Evolutionary conservation across 306 rosid species (phyloP).

Genomic region (Dalbergia cochinchinensis): DNA sequence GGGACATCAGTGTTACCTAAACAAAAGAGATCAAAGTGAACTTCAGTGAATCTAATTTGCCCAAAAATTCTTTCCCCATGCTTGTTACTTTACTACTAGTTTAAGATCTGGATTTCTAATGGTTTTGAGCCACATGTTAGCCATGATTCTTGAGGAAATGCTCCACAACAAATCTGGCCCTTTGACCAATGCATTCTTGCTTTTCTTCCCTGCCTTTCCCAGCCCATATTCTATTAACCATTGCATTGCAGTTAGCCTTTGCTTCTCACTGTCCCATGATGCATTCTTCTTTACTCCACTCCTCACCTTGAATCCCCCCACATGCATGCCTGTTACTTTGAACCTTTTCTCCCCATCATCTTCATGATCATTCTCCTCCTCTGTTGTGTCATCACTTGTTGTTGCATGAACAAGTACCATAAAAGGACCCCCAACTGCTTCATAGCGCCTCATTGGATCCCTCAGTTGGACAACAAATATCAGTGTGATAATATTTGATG

Average conservation of each 20-base stretch:
- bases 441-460: conserved; percentile 76
- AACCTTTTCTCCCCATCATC: conserved; percentile 67
- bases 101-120: conserved; percentile 85
- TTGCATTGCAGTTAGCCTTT: conserved; percentile 85
- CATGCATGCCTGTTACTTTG: conserved; percentile 69
- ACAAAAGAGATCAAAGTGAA: no score
- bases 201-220: conserved; percentile 77
- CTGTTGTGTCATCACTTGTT: conserved; percentile 38
- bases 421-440: conserved; percentile 87
- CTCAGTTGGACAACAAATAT: conserved; percentile 74
- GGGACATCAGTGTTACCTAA: no score
- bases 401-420: conserved; percentile 65
- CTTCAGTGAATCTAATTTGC: no score
- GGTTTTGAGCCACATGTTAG: conserved; percentile 88
- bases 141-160: conserved; percentile 83
- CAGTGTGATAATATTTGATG: conserved; percentile 56
- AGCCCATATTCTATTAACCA: conserved; percentile 85
- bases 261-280: conserved; percentile 78
- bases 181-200: conserved; percentile 54
- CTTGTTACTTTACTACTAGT: conserved; percentile 47
- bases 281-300: conserved; percentile 45
- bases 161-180: conserved; percentile 82
- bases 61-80: not conserved
- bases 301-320: conserved; percentile 84
- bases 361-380: conserved; percentile 41